These are phyloP conservation scores for Claviceps purpurea DNA, from an alignment of 2,329 filamentous ascomycete genomes.

Conservation along the genomic window DNA sequence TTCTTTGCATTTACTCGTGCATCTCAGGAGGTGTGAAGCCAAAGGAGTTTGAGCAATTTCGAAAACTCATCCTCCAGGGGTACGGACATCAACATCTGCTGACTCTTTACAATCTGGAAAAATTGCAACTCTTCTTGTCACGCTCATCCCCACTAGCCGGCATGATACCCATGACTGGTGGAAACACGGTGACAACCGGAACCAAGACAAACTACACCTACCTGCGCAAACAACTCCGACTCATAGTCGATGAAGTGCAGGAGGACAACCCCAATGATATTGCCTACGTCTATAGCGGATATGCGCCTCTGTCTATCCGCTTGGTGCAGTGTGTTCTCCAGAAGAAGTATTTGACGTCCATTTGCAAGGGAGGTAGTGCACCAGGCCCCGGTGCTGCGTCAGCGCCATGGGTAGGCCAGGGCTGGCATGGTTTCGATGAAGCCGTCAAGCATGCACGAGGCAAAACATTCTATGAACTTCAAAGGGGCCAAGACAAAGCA, in stretches of 20 bases:
- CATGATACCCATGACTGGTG: conserved; percentile 59
- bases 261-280: conserved; percentile 90
- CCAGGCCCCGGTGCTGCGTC: conserved; percentile 13
- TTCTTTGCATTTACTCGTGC: conserved; percentile 84
- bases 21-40: conserved; percentile 78
- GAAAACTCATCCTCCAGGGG: conserved; percentile 73
- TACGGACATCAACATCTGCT: conserved; percentile 93
- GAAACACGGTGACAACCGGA: conserved; percentile 38
- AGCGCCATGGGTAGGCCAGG: conserved; percentile 51
- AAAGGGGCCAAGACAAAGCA: conserved; percentile 87
- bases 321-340: conserved; percentile 88
- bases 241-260: conserved; percentile 94
- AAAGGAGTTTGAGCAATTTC: conserved; percentile 81
- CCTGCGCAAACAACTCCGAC: conserved; percentile 68
- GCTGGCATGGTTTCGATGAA: conserved; percentile 91
- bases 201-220: conserved; percentile 83
- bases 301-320: conserved; percentile 81
- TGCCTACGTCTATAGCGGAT: conserved; percentile 96
- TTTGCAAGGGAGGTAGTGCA: conserved; percentile 49
- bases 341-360: conserved; percentile 66
- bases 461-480: conserved; percentile 79
- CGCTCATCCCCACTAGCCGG: conserved; percentile 65
- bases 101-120: conserved; percentile 78
- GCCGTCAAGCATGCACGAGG: conserved; percentile 77
- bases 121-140: conserved; percentile 72